Percentiles rank a stretch among this genome's conserved stretches.
phyloP scores from a whole-genome alignment of 768 basidiomycete genomes.

The Artomyces pyxidatus region DNA sequence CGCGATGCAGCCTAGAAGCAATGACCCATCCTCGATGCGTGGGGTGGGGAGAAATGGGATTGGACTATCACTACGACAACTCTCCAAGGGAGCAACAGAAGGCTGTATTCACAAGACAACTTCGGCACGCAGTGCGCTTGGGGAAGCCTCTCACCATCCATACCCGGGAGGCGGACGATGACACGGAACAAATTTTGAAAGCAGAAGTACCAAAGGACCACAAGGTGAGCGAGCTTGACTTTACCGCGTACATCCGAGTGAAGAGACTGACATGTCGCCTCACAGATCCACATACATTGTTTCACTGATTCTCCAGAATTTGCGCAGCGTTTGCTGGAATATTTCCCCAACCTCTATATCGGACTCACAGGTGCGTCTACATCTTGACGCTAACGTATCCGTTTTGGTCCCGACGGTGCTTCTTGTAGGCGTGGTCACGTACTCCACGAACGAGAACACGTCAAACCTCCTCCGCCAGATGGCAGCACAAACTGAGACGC shows the following conservation, averaged over 20 bases:
- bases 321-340: constrained; percentile 57
- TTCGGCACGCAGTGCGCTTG: constrained; percentile 56
- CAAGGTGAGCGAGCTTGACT: constrained; percentile 45
- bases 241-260: too few relatives aligned
- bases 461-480: constrained; percentile 50
- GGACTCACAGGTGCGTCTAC: constrained; percentile 59
- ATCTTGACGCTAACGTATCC: background rate
- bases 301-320: constrained; percentile 79
- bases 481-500: constrained; percentile 14
- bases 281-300: constrained; percentile 82
- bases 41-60: constrained; percentile 84
- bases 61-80: constrained; percentile 79
- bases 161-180: constrained; percentile 78
- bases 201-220: constrained; percentile 67
- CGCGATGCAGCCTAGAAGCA: constrained; percentile 49
- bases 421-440: constrained; percentile 66
- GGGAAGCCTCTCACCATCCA: constrained; percentile 81
- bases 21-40: constrained; percentile 78
- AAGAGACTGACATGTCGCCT: too few relatives aligned
- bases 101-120: constrained; percentile 57
- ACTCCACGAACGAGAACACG: constrained; percentile 67
- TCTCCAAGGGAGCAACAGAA: constrained; percentile 66
- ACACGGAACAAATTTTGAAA: constrained; percentile 72
- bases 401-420: background rate
- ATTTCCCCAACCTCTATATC: constrained; percentile 78